Evolutionary conservation across 208 protist species (phyloP).

Genomic region (Leishmania amazonensis): DNA sequence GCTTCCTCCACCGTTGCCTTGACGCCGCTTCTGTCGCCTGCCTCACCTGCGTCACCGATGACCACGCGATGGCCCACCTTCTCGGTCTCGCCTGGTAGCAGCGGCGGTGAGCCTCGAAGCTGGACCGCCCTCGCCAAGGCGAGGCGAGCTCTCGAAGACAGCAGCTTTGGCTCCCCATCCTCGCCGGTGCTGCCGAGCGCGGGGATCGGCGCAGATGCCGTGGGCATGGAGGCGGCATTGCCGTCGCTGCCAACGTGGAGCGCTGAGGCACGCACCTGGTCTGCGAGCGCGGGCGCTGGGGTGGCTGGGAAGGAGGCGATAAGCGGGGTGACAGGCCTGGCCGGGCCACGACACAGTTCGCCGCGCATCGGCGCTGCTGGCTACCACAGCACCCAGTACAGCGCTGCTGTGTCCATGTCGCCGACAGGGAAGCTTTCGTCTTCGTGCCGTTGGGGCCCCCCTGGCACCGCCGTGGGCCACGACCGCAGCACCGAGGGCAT

Average conservation of each 20-base stretch:
- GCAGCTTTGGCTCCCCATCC: slow-evolving; percentile 2
- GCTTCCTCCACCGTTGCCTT: slow-evolving; percentile 13
- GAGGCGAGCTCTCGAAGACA: slow-evolving; percentile 10
- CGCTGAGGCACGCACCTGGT: slow-evolving; percentile 1
- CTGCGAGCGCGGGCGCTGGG: not conserved
- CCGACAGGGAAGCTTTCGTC: not conserved
- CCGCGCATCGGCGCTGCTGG: not conserved
- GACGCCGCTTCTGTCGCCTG: slow-evolving; percentile 25
- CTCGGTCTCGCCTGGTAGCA: slow-evolving; percentile 9
- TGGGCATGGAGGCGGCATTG: not conserved
- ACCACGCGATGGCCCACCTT: not conserved
- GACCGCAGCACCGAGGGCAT: not conserved
- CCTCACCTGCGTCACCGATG: slow-evolving; percentile 12
- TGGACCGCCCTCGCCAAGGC: not conserved
- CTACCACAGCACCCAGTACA: not conserved
- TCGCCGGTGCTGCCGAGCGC: not conserved
- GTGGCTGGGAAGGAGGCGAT: not conserved
- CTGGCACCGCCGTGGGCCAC: not conserved
- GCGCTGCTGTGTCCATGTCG: slow-evolving; percentile 1
- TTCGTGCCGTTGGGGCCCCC: not conserved
- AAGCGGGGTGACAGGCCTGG: not conserved
- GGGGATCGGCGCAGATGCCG: not conserved
- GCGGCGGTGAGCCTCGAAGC: slow-evolving; percentile 1
- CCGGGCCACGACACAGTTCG: not conserved
- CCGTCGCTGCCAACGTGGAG: not conserved